phyloP scores from a whole-genome alignment of 2,329 filamentous ascomycete genomes.

The Colletotrichum lentis region DNA sequence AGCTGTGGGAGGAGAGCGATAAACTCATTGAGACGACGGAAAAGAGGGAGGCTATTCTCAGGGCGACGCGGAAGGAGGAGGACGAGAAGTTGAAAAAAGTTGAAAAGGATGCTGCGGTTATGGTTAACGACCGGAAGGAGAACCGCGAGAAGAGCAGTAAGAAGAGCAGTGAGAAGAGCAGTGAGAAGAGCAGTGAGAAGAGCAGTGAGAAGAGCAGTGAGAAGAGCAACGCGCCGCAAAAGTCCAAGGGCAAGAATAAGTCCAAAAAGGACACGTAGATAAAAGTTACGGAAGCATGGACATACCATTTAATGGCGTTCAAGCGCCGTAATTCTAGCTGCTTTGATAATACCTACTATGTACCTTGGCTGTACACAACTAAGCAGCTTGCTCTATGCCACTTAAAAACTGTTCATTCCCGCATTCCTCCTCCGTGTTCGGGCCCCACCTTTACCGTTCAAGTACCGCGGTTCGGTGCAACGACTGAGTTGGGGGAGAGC shows the following conservation, averaged over 20 bases:
- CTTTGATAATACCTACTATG: not conserved
- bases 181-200: constrained; percentile 48
- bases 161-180: constrained; percentile 50
- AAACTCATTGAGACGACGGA: constrained; percentile 82
- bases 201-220: constrained; percentile 55
- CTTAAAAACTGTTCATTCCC: constrained; percentile 2
- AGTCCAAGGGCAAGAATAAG: constrained; percentile 44
- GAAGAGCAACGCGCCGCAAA: constrained; percentile 43
- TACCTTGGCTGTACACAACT: constrained; percentile 9
- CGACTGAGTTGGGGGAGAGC: not conserved
- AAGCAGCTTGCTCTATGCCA: not conserved
- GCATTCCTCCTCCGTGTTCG: constrained; percentile 1
- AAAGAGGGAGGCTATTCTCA: constrained; percentile 74
- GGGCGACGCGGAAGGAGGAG: constrained; percentile 52
- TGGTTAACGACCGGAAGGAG: constrained; percentile 44
- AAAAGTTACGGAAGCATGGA: not conserved
- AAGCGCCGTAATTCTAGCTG: not conserved
- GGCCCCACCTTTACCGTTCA: constrained; percentile 7
- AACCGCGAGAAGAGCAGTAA: no score
- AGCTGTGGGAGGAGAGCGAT: constrained; percentile 90
- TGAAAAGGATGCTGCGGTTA: constrained; percentile 46
- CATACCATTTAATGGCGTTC: not conserved
- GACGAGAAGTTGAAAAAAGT: constrained; percentile 45
- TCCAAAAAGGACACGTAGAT: constrained; percentile 42
- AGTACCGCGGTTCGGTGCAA: constrained; percentile 13